phyloP scores from a whole-genome alignment of 1,284 basidiomycete genomes.

The Leccinum variabile region DNA sequence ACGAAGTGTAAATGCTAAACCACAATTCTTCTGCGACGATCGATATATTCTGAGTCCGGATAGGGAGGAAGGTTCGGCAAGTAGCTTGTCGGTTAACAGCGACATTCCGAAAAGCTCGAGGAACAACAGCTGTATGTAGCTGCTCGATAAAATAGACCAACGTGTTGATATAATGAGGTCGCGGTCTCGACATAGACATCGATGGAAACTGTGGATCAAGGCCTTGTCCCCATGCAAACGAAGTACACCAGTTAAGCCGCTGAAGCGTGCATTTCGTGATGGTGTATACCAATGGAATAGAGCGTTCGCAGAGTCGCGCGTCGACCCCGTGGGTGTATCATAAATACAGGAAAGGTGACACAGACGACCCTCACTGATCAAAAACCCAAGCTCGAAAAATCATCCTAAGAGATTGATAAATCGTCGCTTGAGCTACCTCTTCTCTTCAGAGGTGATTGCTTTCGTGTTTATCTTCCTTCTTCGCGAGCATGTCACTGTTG shows the following conservation, averaged over 20 bases:
- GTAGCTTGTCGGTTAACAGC: neutral
- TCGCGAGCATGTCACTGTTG: too few species aligned
- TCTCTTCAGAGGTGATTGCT: too few species aligned
- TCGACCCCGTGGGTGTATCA: neutral
- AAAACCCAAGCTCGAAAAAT: neutral
- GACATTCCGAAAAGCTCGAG: neutral
- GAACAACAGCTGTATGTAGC: neutral
- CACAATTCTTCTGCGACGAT: neutral
- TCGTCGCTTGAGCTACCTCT: too few species aligned
- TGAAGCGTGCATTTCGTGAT: neutral
- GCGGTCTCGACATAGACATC: neutral
- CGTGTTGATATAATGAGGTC: neutral
- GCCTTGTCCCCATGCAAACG: neutral
- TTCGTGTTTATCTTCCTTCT: too few species aligned
- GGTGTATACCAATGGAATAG: neutral
- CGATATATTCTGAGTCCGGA: neutral
- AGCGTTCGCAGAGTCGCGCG: neutral
- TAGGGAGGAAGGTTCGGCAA: neutral
- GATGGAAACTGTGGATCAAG: neutral
- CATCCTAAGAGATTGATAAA: neutral
- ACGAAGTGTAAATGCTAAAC: neutral
- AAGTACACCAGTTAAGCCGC: neutral
- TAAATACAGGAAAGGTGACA: neutral
- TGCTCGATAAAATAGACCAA: neutral
- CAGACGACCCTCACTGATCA: rapidly evolving